Percentiles rank a stretch among this genome's conserved stretches.
phyloP scores from a whole-genome alignment of 2,329 filamentous ascomycete species.

The Chaetomium sp. region DNA sequence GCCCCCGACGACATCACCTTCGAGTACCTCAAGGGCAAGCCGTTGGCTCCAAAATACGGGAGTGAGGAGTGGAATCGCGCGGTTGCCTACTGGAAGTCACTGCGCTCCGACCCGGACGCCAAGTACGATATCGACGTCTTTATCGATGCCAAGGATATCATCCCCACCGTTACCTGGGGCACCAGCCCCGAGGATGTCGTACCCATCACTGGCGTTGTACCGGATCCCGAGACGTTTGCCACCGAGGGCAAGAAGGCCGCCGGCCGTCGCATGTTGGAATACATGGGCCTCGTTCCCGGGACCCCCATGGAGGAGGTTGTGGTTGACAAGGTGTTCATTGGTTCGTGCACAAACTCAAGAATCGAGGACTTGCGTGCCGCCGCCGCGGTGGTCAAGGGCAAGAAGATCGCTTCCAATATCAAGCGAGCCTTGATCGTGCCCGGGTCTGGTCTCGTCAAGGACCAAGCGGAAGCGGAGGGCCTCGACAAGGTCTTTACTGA shows the following conservation, averaged over 20 bases:
- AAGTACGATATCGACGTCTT: slow-evolving; percentile 85
- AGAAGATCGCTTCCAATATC: slow-evolving; percentile 79
- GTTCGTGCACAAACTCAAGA: slow-evolving; percentile 93
- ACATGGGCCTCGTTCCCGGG: slow-evolving; percentile 87
- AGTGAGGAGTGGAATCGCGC: slow-evolving; percentile 88
- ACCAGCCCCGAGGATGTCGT: slow-evolving; percentile 94
- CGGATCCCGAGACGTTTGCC: slow-evolving; percentile 79
- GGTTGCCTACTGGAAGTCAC: slow-evolving; percentile 75
- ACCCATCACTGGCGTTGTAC: slow-evolving; percentile 87
- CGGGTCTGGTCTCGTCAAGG: slow-evolving; percentile 89
- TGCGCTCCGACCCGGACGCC: slow-evolving; percentile 80
- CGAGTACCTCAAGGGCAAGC: slow-evolving; percentile 87
- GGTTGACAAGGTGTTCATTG: slow-evolving; percentile 96
- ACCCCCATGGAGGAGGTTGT: slow-evolving; percentile 87
- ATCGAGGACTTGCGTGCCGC: slow-evolving; percentile 93
- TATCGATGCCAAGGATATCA: slow-evolving; percentile 87
- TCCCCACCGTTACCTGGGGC: slow-evolving; percentile 92
- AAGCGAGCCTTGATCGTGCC: slow-evolving; percentile 96
- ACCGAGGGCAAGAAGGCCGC: slow-evolving; percentile 73
- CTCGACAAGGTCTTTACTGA: slow-evolving; percentile 88
- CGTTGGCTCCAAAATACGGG: slow-evolving; percentile 77
- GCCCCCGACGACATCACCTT: slow-evolving; percentile 92
- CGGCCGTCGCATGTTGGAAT: slow-evolving; percentile 78
- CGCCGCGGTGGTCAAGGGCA: slow-evolving; percentile 78
- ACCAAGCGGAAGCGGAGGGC: slow-evolving; percentile 83